Percentiles rank a stretch among this genome's conserved stretches.
Evolutionary conservation across 2,329 filamentous ascomycete species (phyloP).

Genomic region (Clarireedia homoeocarpa): DNA sequence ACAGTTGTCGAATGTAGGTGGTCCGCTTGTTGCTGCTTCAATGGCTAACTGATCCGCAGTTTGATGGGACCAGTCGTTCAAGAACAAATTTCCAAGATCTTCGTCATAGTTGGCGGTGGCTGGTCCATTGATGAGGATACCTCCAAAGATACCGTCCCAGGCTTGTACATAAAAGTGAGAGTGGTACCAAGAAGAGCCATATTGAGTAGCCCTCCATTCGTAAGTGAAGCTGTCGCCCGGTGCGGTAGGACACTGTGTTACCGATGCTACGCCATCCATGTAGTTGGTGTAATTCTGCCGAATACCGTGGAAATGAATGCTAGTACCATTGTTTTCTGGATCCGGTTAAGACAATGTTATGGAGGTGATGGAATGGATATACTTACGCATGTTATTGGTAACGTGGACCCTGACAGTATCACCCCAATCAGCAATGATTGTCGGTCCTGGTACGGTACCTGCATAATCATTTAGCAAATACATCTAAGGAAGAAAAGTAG

Average conservation of each 20-base stretch:
- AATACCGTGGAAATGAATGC: conserved; percentile 40
- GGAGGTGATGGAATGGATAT: no score
- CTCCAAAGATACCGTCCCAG: conserved; percentile 49
- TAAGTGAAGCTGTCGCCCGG: conserved; percentile 10
- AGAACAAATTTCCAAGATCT: conserved; percentile 46
- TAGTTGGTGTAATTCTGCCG: conserved; percentile 33
- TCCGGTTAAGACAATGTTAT: no score
- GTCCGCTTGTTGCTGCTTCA: conserved; percentile 14
- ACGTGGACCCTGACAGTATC: conserved; percentile 28
- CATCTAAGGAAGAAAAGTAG: no score
- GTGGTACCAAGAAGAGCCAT: conserved; percentile 30
- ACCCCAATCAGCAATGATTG: conserved; percentile 30
- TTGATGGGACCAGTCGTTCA: conserved; percentile 26
- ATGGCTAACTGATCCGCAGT: conserved; percentile 17
- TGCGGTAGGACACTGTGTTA: conserved; percentile 58
- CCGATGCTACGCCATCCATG: conserved; percentile 35
- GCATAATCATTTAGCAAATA: no score
- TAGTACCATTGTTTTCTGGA: conserved; percentile 29
- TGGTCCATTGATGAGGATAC: conserved; percentile 54
- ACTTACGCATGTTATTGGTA: background rate
- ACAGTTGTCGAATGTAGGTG: conserved; percentile 26
- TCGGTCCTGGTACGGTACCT: conserved; percentile 25
- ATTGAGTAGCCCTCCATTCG: conserved; percentile 14
- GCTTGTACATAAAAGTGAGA: conserved; percentile 44
- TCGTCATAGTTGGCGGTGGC: conserved; percentile 50